Conservation (phyloP, 2,329 filamentous ascomycete species). For the Fusarium beomiforme region DNA sequence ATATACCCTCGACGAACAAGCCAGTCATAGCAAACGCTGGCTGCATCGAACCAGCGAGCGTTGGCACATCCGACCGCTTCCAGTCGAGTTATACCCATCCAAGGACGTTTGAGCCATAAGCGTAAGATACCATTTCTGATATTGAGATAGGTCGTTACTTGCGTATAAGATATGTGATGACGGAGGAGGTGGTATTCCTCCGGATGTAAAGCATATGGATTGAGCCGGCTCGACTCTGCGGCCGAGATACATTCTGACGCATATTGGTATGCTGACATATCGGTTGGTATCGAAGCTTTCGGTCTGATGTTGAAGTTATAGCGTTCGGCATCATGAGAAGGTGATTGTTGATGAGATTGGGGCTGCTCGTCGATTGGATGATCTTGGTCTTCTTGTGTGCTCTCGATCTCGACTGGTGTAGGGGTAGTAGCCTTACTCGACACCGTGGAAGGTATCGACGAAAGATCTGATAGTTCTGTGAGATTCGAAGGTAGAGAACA, state of each 20-base stretch:
- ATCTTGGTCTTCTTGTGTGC: slow-evolving; percentile 26
- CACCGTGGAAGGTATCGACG: slow-evolving; percentile 62
- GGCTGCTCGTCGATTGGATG: slow-evolving; percentile 27
- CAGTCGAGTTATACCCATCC: slow-evolving; percentile 81
- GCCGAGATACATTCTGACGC: slow-evolving; percentile 91
- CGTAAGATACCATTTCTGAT: slow-evolving; percentile 94
- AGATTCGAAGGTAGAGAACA: slow-evolving; percentile 60
- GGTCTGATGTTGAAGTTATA: slow-evolving; percentile 70
- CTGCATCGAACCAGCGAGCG: slow-evolving; percentile 86
- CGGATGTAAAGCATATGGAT: slow-evolving; percentile 86
- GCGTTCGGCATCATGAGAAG: slow-evolving; percentile 48
- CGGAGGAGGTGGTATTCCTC: slow-evolving; percentile 85
- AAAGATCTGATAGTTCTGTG: slow-evolving; percentile 66
- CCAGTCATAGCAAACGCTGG: slow-evolving; percentile 92
- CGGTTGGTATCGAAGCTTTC: slow-evolving; percentile 83
- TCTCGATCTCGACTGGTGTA: slow-evolving; percentile 62
- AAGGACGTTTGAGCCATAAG: slow-evolving; percentile 87
- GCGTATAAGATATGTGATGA: slow-evolving; percentile 83
- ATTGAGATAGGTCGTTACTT: slow-evolving; percentile 95
- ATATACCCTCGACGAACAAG: slow-evolving; percentile 91
- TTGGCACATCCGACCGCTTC: slow-evolving; percentile 94
- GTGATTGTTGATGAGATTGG: slow-evolving; percentile 32
- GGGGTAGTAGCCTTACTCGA: slow-evolving; percentile 74
- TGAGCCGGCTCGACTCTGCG: slow-evolving; percentile 87
- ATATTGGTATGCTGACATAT: slow-evolving; percentile 79